Evolutionary conservation across 164 flowering plant species (phyloP), one percentile per base, ranked within the genome.

Genomic region (Aristolochia contorta): DNA sequence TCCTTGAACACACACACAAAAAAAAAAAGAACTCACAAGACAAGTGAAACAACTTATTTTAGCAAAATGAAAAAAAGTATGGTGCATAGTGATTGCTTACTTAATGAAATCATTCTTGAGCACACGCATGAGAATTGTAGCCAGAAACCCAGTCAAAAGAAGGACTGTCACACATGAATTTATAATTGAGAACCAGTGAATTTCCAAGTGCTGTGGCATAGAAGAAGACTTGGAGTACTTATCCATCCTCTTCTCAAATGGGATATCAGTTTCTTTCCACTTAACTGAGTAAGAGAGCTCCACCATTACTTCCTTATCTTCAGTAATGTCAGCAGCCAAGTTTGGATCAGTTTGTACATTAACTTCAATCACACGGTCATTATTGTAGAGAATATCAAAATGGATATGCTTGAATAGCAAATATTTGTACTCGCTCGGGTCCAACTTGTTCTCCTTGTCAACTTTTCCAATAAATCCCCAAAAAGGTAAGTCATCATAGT

Each of bases 231-330:
- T 65, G 8, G 75, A 62, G 57, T 68, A 74, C 37, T 71, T 71
- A 14, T 74, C 72, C 78, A 74, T 74, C 59, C 78, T 71, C 64
- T 68, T 74, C 59, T 74, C 78, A 30, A 71, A 74, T 22, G 75
- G 72, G 7, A 58, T 71, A 47, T 62, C 59, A 16, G 72, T 71
- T 51, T 71, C 72, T 55, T 71, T 71, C 78, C 78, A 74, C 41
- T 65, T 74, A 55, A 71, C 75, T 12, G 70, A 65, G 21, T 74
- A 74, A 54, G 68, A 61, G 61, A 74, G 72, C 12, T 71, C 75
- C 30, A 74, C 72, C 24, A 56, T 65, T 20, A 63, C 67, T 45
- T 74, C 78, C 58, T 66, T 65, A 21, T 74, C 75, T 62, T 74
- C 75, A 12, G 78, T 65, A 13, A 74, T 57, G 27, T 74, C 75